Conservation (phyloP, 2,329 filamentous ascomycete genomes). For the Trichoderma sp. region DNA sequence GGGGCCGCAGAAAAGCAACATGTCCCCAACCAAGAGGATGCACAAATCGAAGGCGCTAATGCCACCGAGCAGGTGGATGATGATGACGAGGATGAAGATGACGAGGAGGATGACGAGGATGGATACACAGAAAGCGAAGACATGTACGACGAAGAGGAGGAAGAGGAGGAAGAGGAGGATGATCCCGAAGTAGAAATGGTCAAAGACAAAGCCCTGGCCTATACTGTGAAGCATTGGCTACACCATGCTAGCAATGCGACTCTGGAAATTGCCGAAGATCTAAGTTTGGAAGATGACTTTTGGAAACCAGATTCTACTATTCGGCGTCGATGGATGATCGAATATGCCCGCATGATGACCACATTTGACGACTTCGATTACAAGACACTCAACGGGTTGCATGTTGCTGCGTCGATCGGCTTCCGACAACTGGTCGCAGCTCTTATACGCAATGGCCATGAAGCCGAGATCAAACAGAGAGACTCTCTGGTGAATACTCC, state of each 20-base stretch:
- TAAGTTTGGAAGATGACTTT: slow-evolving; percentile 38
- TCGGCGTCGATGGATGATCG: slow-evolving; percentile 38
- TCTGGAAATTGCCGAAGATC: slow-evolving; percentile 39
- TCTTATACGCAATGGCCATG: slow-evolving; percentile 38
- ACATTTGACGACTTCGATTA: slow-evolving; percentile 32
- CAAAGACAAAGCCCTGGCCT: slow-evolving; percentile 30
- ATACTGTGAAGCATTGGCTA: slow-evolving; percentile 42
- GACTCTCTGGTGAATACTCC: slow-evolving; percentile 35
- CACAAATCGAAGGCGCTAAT: background rate
- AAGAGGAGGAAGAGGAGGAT: slow-evolving; percentile 19
- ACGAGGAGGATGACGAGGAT: background rate
- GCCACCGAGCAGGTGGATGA: background rate
- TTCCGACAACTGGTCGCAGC: slow-evolving; percentile 38
- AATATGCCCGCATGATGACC: slow-evolving; percentile 32
- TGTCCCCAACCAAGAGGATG: background rate
- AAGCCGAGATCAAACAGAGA: slow-evolving; percentile 32
- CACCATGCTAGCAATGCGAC: slow-evolving; percentile 42
- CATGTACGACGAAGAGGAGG: background rate
- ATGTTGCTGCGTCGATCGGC: slow-evolving; percentile 38
- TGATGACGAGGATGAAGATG: background rate
- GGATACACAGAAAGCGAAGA: background rate
- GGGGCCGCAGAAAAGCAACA: background rate
- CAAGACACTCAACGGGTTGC: slow-evolving; percentile 34
- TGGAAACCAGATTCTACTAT: slow-evolving; percentile 37
- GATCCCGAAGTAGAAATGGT: slow-evolving; percentile 31